Evolutionary conservation across 352 stramenopile species (phyloP).

Genomic region (Globisporangium parvum): DNA sequence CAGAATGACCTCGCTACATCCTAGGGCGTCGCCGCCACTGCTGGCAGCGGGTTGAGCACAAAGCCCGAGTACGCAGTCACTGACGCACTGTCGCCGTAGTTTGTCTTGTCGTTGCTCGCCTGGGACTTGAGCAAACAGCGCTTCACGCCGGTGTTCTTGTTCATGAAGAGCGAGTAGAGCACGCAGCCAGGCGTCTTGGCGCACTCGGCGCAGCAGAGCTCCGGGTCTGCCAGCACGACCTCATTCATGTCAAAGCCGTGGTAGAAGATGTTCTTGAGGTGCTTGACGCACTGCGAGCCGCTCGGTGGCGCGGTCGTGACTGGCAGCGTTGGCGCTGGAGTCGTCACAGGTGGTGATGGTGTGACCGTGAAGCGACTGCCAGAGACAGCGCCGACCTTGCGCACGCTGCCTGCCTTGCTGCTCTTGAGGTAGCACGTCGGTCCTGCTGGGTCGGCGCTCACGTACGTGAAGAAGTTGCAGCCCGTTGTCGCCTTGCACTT

Average conservation of each 20-base stretch:
- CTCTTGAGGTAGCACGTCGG: conserved; percentile 32
- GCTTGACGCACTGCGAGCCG: conserved; percentile 13
- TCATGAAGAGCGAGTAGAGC: conserved; percentile 8
- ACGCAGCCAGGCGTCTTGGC: conserved; percentile 5
- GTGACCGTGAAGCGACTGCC: neutral
- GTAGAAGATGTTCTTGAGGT: conserved; percentile 33
- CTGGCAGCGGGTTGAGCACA: neutral
- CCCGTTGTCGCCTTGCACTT: conserved; percentile 16
- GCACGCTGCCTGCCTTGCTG: conserved; percentile 2
- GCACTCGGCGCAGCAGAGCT: conserved; percentile 7
- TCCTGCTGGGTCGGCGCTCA: conserved; percentile 12
- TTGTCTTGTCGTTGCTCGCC: conserved; percentile 22
- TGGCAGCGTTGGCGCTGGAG: neutral
- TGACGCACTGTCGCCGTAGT: conserved; percentile 22
- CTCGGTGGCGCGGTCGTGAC: neutral
- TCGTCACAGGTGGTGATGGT: neutral
- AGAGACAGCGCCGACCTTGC: conserved; percentile 5
- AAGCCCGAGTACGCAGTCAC: conserved; percentile 5
- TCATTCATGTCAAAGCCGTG: conserved; percentile 27
- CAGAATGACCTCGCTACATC: no score
- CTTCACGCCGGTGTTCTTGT: neutral
- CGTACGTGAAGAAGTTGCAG: conserved; percentile 30
- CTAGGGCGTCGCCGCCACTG: neutral
- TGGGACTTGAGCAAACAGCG: conserved; percentile 9
- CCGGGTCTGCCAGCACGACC: conserved; percentile 7